phyloP scores from a whole-genome alignment of 164 flowering plant species.

The Euptelea pleiosperma region DNA sequence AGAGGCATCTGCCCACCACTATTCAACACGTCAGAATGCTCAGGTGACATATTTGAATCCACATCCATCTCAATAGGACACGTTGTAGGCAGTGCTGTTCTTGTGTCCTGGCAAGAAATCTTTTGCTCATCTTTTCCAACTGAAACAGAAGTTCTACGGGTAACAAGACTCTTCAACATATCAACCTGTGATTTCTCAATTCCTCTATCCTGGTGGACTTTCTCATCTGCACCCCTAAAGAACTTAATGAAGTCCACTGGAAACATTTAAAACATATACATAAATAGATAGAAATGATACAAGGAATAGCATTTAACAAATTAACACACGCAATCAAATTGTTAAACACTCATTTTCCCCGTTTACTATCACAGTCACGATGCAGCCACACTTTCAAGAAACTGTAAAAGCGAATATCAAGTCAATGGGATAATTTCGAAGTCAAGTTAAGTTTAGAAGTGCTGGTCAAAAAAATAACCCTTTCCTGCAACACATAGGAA shows the following conservation, averaged over 20 bases:
- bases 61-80: constrained; percentile 27
- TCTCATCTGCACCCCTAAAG: constrained; percentile 32
- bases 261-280: not conserved
- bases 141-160: constrained; percentile 14
- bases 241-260: constrained; percentile 39
- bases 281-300: not conserved
- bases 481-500: too few species aligned
- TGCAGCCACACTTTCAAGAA: too few species aligned
- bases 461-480: too few species aligned
- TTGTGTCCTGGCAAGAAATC: constrained; percentile 7
- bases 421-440: too few species aligned
- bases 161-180: constrained; percentile 16
- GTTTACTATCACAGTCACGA: too few species aligned
- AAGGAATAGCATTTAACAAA: not conserved
- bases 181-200: constrained; percentile 24
- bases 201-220: constrained; percentile 19
- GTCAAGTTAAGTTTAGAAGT: too few species aligned
- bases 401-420: too few species aligned
- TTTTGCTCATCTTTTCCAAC: constrained; percentile 6
- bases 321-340: too few species aligned
- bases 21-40: constrained; percentile 13
- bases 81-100: constrained; percentile 6
- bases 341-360: too few species aligned
- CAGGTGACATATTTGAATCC: constrained; percentile 20
- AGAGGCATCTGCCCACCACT: constrained; percentile 18